Percentiles rank a stretch among this genome's conserved stretches.
Conservation (phyloP, 495 filamentous ascomycete species). For the Tuber brumale region DNA sequence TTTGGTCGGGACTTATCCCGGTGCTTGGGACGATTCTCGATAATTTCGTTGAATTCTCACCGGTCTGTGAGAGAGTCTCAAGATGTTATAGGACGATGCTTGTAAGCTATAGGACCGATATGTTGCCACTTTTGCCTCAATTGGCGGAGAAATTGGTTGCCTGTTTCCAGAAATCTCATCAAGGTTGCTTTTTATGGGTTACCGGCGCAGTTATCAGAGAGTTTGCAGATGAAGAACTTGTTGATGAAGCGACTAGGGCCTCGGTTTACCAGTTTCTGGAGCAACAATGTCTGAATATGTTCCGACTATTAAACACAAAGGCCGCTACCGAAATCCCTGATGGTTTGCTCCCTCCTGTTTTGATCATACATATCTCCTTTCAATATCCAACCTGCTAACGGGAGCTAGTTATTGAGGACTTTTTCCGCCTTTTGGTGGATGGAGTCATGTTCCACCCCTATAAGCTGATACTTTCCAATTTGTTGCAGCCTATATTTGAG, state of each 20-base stretch:
- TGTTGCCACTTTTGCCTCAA: conserved; percentile 72
- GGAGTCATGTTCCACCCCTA: conserved; percentile 86
- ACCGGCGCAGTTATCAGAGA: conserved; percentile 91
- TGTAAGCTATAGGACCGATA: conserved; percentile 84
- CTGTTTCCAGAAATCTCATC: conserved; percentile 76
- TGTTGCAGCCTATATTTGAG: conserved; percentile 76
- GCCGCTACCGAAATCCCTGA: conserved; percentile 84
- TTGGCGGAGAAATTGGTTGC: conserved; percentile 79
- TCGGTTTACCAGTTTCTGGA: conserved; percentile 92
- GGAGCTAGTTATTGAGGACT: conserved; percentile 82
- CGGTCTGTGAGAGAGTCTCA: conserved; percentile 88
- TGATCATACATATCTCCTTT: neutral
- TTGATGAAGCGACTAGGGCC: conserved; percentile 74
- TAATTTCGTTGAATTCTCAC: conserved; percentile 72
- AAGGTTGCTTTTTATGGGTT: conserved; percentile 97
- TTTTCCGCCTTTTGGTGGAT: conserved; percentile 86
- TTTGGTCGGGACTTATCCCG: conserved; percentile 88
- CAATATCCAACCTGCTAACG: conserved; percentile 18
- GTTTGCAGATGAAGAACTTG: conserved; percentile 78
- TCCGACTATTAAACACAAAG: conserved; percentile 80
- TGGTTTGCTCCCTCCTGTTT: conserved; percentile 46
- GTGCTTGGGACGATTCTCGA: conserved; percentile 75
- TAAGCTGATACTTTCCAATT: conserved; percentile 64
- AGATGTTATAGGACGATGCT: conserved; percentile 95
- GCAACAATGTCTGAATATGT: conserved; percentile 77